Evolutionary conservation across 1,139 yeast species (phyloP), one percentile per base, ranked within the genome.

Genomic region (Kodamaea fungicola): DNA sequence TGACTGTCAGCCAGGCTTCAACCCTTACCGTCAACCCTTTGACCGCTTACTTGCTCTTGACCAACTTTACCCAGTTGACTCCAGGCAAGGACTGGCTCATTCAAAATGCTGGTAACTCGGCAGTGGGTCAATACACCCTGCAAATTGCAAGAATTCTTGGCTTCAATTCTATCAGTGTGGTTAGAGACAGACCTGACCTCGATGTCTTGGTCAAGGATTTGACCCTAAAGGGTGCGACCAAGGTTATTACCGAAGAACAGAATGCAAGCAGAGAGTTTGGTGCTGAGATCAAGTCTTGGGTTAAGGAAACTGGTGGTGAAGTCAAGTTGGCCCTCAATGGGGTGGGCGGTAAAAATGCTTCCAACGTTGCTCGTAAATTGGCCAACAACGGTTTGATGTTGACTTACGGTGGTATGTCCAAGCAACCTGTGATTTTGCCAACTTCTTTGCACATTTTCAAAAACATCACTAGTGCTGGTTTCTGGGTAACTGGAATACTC

Each of bases 401-500:
- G 51, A 89, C 98, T 1, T 92, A 92, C 57, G 99, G 99, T 22
- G 98, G 96, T 34, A 92, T 92, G 98, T 87, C 97, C 5, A 81
- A 82, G 70, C 92, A 88, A 63, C 98, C 98, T 2, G 94, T 94
- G 21, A 76, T 79, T 12, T 63, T 92, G 42, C 97, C 97, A 30
- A 88, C 97, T 1, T 79, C 96, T 1, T 66, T 87, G 43, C 86
- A 87, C 54, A 90, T 94, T 47, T 92, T 92, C 71, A 92, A 89
- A 60, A 85, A 90, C 54, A 62, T 92, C 42, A 82, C 86, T 12
- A 80, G 90, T 41, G 78, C 81, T 30, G 98, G 99, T 0, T 92
- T 85, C 66, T 92, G 99, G 98, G 80, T 92, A 39, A 86, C 97
- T 8, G 80, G 74, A 34, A 83, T 86, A 67, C 76, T 83, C 47